These are phyloP conservation scores for Myxozyma neglecta DNA, from an alignment of 805 yeast genomes.

Conservation along the genomic window DNA sequence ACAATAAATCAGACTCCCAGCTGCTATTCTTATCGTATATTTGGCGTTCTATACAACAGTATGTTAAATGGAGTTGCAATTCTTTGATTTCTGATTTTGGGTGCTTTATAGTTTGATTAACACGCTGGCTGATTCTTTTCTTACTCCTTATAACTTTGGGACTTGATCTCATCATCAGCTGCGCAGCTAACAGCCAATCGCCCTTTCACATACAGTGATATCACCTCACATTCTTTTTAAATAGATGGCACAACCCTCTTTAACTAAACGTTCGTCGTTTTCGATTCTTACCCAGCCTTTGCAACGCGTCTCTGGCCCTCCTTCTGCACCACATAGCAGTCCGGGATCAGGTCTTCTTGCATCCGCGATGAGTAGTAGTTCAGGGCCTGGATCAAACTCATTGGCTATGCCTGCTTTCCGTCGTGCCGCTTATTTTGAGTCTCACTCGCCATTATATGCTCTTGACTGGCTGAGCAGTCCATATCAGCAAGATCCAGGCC, in stretches of 20 bases:
- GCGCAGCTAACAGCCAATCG: no score
- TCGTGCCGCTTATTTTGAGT: slow-evolving; percentile 47
- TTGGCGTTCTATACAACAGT: no score
- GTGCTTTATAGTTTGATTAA: no score
- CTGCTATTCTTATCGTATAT: no score
- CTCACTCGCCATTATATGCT: slow-evolving; percentile 52
- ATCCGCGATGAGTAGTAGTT: not conserved
- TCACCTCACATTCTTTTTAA: not conserved
- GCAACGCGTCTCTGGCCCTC: slow-evolving; percentile 5
- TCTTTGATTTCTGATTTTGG: no score
- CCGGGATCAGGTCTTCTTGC: slow-evolving; percentile 7
- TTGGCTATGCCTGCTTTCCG: not conserved
- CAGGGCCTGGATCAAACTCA: not conserved
- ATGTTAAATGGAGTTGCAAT: no score
- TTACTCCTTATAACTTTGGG: no score
- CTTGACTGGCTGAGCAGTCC: slow-evolving; percentile 53
- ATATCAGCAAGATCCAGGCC: slow-evolving; percentile 43
- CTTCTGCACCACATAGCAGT: slow-evolving; percentile 1
- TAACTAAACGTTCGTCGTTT: slow-evolving; percentile 23
- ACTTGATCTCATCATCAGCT: no score
- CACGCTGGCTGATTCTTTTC: no score
- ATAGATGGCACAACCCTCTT: slow-evolving; percentile 21
- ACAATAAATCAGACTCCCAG: no score
- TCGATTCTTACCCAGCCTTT: slow-evolving; percentile 18
- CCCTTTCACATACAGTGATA: no score